These are phyloP conservation scores for Aspergillus fructus DNA, from an alignment of 2,329 filamentous ascomycete genomes.

Conservation along the genomic window DNA sequence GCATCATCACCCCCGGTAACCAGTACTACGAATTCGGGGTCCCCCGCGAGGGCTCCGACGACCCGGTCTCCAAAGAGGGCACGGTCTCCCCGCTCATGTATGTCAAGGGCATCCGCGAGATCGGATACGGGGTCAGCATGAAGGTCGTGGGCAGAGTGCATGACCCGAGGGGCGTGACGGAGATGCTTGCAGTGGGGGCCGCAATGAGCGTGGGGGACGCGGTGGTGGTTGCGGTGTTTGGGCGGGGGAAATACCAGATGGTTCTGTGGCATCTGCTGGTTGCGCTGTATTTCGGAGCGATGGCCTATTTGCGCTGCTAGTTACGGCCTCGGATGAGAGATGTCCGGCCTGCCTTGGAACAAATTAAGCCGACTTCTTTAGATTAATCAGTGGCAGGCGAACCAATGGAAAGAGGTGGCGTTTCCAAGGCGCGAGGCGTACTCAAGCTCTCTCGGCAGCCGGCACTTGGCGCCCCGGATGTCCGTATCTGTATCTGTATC, in stretches of 20 bases:
- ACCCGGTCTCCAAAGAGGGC: not conserved
- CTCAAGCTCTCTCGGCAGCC: constrained; percentile 5
- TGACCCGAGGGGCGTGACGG: not conserved
- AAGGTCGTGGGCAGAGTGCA: too few relatives aligned
- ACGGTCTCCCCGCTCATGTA: not conserved
- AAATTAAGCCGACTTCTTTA: not conserved
- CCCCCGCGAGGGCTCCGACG: not conserved
- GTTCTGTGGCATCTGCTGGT: not conserved
- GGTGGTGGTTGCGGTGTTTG: not conserved
- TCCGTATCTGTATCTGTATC: not conserved
- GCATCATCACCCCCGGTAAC: not conserved
- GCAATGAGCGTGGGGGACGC: not conserved
- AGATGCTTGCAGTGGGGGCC: not conserved
- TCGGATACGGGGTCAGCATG: not conserved
- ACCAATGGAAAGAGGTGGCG: not conserved
- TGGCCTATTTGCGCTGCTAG: not conserved
- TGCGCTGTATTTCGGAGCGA: not conserved
- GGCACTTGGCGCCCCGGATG: not conserved
- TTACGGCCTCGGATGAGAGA: not conserved
- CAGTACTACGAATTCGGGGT: not conserved
- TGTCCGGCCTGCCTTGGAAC: too few relatives aligned
- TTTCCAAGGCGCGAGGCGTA: constrained; percentile 2
- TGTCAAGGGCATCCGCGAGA: not conserved
- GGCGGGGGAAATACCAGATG: not conserved
- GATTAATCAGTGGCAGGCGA: not conserved